phyloP scores from a whole-genome alignment of 1,284 basidiomycete species.

The Sporisorium iseilematis-ciliati region DNA sequence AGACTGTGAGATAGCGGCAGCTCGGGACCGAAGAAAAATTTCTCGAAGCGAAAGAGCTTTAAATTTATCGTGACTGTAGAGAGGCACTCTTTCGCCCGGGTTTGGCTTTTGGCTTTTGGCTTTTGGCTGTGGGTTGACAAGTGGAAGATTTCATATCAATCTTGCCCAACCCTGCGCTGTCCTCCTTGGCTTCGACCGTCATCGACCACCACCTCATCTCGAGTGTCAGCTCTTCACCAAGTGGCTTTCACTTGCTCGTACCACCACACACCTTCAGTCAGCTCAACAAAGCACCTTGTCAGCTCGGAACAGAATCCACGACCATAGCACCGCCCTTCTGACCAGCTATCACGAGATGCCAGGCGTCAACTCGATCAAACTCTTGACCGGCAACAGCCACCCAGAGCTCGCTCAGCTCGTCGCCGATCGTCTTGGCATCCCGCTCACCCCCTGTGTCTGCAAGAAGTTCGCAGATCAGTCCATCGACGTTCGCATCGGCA shows the following conservation, averaged over 20 bases:
- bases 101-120: too few species aligned
- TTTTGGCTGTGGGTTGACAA: not conserved
- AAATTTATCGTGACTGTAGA: conserved; percentile 13
- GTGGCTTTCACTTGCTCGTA: not conserved
- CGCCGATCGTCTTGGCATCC: conserved; percentile 90
- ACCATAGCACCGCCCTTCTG: too few species aligned
- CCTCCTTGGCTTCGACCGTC: conserved; percentile 20
- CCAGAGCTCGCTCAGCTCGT: conserved; percentile 94
- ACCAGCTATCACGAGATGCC: conserved; percentile 49
- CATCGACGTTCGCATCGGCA: conserved; percentile 78
- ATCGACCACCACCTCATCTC: conserved; percentile 24
- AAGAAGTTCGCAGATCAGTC: conserved; percentile 90
- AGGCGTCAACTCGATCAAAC: conserved; percentile 78
- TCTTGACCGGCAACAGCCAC: conserved; percentile 96
- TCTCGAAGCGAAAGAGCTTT: conserved; percentile 4
- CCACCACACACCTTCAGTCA: not conserved
- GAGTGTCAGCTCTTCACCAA: not conserved
- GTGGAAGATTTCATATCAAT: conserved; percentile 16
- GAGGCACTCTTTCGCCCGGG: conserved; percentile 1
- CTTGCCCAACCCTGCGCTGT: not conserved
- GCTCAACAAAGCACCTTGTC: too few species aligned
- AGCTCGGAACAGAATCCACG: too few species aligned
- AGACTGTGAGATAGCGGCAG: not conserved
- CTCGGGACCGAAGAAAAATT: conserved; percentile 17
- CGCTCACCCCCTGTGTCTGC: conserved; percentile 88